Conservation (phyloP, 352 stramenopile species). For the Phytophthora cactorum region DNA sequence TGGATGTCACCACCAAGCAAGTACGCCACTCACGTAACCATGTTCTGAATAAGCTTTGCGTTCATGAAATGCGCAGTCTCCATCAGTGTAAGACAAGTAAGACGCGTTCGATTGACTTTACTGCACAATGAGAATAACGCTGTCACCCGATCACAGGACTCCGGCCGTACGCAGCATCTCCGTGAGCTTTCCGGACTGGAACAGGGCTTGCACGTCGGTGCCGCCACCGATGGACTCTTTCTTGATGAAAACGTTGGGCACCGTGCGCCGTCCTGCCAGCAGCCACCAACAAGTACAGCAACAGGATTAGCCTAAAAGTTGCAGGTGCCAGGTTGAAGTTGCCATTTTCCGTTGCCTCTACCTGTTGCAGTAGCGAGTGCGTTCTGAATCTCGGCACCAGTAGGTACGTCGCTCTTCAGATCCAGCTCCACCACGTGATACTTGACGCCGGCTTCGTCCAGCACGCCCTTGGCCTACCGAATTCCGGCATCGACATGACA, state of each 20-base stretch:
- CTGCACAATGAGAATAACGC: neutral
- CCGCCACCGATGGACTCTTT: conserved; percentile 94
- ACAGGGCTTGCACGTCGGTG: conserved; percentile 91
- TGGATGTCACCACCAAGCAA: no score
- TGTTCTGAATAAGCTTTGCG: no score
- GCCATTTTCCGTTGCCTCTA: conserved; percentile 16
- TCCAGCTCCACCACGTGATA: conserved; percentile 80
- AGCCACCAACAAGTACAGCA: neutral
- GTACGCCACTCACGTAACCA: no score
- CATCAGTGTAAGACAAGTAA: neutral
- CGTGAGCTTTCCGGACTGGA: conserved; percentile 87
- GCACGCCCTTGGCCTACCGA: conserved; percentile 84
- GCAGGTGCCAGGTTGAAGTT: neutral
- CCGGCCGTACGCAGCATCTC: conserved; percentile 81
- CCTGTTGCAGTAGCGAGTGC: conserved; percentile 89
- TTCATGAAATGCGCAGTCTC: neutral
- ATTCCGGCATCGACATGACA: neutral
- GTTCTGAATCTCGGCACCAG: conserved; percentile 88
- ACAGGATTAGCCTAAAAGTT: neutral
- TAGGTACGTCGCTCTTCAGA: conserved; percentile 54
- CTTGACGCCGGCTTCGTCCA: conserved; percentile 61
- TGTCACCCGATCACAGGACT: conserved; percentile 18
- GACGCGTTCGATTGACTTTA: no score
- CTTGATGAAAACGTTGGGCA: conserved; percentile 98
- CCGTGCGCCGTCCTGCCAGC: conserved; percentile 86